Evolutionary conservation across 139 green algal genomes (phyloP).

Genomic region (Chlorella ohadii): DNA sequence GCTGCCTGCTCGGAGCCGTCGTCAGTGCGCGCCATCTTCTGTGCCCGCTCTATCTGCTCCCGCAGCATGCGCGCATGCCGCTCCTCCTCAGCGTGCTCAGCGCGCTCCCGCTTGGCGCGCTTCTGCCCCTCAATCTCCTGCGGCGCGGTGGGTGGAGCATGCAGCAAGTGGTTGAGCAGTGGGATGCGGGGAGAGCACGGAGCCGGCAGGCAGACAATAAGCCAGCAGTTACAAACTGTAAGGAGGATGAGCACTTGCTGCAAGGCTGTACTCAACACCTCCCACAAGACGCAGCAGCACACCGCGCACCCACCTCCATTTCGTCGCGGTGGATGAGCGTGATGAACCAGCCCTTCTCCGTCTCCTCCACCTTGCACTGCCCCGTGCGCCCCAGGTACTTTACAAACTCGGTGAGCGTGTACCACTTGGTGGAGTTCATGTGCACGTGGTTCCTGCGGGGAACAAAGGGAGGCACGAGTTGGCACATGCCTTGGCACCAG

Average conservation of each 20-base stretch:
- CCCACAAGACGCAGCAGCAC: too few relatives aligned
- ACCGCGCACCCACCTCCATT: constrained; percentile 25
- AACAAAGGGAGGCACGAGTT: too few relatives aligned
- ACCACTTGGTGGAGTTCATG: constrained; percentile 98
- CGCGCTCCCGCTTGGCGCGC: constrained; percentile 57
- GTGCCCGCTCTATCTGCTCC: constrained; percentile 66
- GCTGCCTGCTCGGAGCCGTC: not conserved
- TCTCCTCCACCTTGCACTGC: constrained; percentile 95
- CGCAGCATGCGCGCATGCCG: constrained; percentile 50
- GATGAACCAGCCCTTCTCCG: constrained; percentile 96
- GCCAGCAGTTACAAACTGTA: too few relatives aligned
- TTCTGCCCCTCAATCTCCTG: constrained; percentile 60
- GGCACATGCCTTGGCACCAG: too few relatives aligned
- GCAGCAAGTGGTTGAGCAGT: not conserved
- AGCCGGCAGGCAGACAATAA: too few relatives aligned
- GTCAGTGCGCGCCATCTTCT: constrained; percentile 47
- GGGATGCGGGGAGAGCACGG: too few relatives aligned
- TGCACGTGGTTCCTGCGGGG: constrained; percentile 86
- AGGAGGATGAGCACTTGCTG: too few relatives aligned
- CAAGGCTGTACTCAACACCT: too few relatives aligned
- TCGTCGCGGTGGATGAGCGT: constrained; percentile 57
- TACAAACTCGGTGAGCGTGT: constrained; percentile 91
- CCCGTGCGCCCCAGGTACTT: constrained; percentile 79
- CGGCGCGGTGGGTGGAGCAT: too few relatives aligned
- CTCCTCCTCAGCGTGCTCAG: constrained; percentile 57